A percentile compares a stretch with the other conserved stretches of the same genome.
Conservation (phyloP, 2,329 filamentous ascomycete genomes). For the Aspergillus hortae region DNA sequence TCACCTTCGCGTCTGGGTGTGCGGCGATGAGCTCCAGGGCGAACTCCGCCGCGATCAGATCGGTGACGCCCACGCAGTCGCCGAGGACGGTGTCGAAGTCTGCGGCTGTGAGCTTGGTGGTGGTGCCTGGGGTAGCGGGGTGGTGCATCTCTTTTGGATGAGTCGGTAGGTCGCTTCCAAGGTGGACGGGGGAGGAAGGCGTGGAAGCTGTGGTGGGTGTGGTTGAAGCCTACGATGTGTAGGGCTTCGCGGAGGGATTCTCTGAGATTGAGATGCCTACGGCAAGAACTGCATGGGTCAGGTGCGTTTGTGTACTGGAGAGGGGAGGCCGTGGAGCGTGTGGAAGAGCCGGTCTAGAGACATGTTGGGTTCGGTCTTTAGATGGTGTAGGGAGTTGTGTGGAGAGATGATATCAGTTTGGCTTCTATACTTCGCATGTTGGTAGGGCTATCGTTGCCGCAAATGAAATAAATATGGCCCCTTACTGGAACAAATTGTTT, state of each 20-base stretch:
- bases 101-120: slow-evolving; percentile 16
- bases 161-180: slow-evolving; percentile 2
- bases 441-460: no score
- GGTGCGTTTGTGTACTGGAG: neutral
- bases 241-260: no score
- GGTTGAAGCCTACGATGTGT: no score
- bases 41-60: slow-evolving; percentile 5
- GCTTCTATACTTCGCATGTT: no score
- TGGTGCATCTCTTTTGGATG: slow-evolving; percentile 20
- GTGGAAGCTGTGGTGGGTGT: no score
- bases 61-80: slow-evolving; percentile 21
- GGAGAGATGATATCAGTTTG: neutral
- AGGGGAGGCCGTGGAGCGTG: slow-evolving; percentile 7
- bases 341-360: neutral
- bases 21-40: slow-evolving; percentile 15
- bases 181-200: no score
- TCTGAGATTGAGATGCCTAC: no score
- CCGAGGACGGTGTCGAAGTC: slow-evolving; percentile 32
- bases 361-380: neutral
- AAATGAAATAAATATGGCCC: no score
- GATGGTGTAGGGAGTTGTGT: neutral
- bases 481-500: no score
- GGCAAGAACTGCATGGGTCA: no score
- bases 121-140: slow-evolving; percentile 17
- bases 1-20: slow-evolving; percentile 23